These are phyloP conservation scores for Blastobotrys americana DNA, from an alignment of 805 yeast species.

Conservation along the genomic window DNA sequence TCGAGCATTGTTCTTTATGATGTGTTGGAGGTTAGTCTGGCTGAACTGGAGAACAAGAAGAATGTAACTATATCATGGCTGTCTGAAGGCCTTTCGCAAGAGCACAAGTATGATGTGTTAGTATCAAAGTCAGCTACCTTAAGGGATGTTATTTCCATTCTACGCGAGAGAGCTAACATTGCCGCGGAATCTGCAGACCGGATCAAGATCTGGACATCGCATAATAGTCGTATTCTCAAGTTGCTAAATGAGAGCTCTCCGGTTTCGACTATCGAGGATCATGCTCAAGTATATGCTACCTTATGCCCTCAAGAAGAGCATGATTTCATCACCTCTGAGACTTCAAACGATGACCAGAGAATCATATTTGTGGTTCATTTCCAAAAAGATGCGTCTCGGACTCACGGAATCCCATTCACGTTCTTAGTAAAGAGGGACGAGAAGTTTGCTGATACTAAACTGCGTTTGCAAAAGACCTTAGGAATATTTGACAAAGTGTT, in stretches of 20 bases:
- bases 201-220: slow-evolving; percentile 31
- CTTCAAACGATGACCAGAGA: slow-evolving; percentile 29
- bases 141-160: slow-evolving; percentile 45
- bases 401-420: slow-evolving; percentile 82
- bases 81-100: slow-evolving; percentile 62
- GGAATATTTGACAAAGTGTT: slow-evolving; percentile 79
- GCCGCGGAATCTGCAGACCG: slow-evolving; percentile 35
- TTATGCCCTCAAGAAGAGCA: slow-evolving; percentile 37
- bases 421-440: slow-evolving; percentile 69
- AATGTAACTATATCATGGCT: slow-evolving; percentile 64
- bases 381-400: slow-evolving; percentile 53
- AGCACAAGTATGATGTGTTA: slow-evolving; percentile 58
- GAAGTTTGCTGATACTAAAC: slow-evolving; percentile 50
- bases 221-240: slow-evolving; percentile 26
- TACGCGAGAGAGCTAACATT: slow-evolving; percentile 49
- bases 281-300: slow-evolving; percentile 40
- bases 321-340: slow-evolving; percentile 23
- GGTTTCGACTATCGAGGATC: slow-evolving; percentile 36
- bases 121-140: slow-evolving; percentile 59
- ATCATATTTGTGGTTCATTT: slow-evolving; percentile 69
- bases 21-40: slow-evolving; percentile 61
- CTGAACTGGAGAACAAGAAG: slow-evolving; percentile 70
- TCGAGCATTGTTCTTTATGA: slow-evolving; percentile 57
- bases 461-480: slow-evolving; percentile 57
- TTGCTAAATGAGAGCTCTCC: slow-evolving; percentile 32